Base-by-base conservation (phyloP, 139 green algal genomes). In the Chlamydomonas eustigma region DNA sequence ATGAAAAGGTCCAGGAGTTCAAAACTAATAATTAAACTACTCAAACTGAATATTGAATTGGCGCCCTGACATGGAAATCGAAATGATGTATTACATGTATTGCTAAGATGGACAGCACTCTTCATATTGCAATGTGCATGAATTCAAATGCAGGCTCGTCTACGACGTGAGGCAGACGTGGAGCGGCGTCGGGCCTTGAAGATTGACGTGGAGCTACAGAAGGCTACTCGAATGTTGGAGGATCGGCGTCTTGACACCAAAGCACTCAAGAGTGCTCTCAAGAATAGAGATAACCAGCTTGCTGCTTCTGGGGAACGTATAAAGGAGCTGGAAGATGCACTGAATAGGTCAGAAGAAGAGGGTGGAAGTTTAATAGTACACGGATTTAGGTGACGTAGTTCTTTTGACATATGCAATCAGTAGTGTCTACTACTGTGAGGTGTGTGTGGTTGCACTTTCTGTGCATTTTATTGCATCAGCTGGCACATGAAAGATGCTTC, bases 1-100 rank as follows among this genome's bases (percentile, higher is more conserved):
- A 88, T 35, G 88, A 92, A 39, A 90, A 90, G 83, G 87, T 87
- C 51, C 2, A 63, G n/a, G n/a, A 3, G 28, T 74, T 52, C 68
- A 74, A 3, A 52, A 35, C 68, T 52, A 30, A 5, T 32, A 37
- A 38, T 2, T 3, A 12, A 5, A 66, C n/a, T 32, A 18, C 39
- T 76, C 6, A 39, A 51, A 30, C 4, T 39, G 39, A 12, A 50
- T 24, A 30, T 37, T 58, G 37, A 24, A 4, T 74, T 5, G 25
- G 24, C 35, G 25, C 35, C 4, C 6, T n/a, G 5, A 4, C 68
- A 34, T 4, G n/a, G n/a, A n/a, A n/a, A n/a, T n/a, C n/a, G n/a
- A n/a, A n/a, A n/a, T n/a, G n/a, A n/a, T 39, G 18, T 39, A 33
- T 36, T 30, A 24, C 37, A 36, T 3, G 4, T 32, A 37, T 37